Base-by-base conservation (phyloP, 176 grass and related monocot species). In the Echinochloa phyllopogon region DNA sequence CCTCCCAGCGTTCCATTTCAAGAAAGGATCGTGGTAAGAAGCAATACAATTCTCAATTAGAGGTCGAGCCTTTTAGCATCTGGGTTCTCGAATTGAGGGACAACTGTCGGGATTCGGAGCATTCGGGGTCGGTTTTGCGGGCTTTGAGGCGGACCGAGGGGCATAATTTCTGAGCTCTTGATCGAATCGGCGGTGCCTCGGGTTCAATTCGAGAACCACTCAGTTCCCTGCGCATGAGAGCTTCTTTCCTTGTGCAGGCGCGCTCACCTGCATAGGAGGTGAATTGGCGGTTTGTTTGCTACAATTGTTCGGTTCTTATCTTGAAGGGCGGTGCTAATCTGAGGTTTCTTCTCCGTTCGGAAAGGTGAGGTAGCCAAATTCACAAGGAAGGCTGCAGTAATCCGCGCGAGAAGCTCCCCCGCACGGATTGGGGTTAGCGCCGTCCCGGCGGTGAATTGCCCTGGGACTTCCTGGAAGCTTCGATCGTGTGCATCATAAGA, bases 271-370 rank as follows among this genome's bases (percentile, higher is more conserved):
- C 4, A 10, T 47, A 63, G 9, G 64, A 77, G 55, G 72, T 36
- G 20, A 65, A 45, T 82, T 71, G 44, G 63, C 56, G 58, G 67
- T 85, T 75, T 53, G 4, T 51, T 85, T 69, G 65, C 58, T 65
- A 42, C 50, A 67, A 48, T 88, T 47, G 39, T 40, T 79, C 41
- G 75, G 43, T 79, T 67, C 69, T 67, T 69, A 7, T 61, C 84
- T 78, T 21, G n/a, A 73, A 82, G 55, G 40, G 41, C 4, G 58
- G 70, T 75, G 74, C 75, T 44, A 83, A 83, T 69, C 74, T 68
- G 75, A 87, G 80, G 29, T 48, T 72, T 65, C 10, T 67, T 72
- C 27, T 75, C 16, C 21, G 61, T 52, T 83, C 8, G 38, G 69
- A 13, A 38, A 59, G 74, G 74, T n/a, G 25, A 48, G 29, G 48